phyloP scores from a whole-genome alignment of 2,329 filamentous ascomycete genomes.

The Fusarium nurragi region DNA sequence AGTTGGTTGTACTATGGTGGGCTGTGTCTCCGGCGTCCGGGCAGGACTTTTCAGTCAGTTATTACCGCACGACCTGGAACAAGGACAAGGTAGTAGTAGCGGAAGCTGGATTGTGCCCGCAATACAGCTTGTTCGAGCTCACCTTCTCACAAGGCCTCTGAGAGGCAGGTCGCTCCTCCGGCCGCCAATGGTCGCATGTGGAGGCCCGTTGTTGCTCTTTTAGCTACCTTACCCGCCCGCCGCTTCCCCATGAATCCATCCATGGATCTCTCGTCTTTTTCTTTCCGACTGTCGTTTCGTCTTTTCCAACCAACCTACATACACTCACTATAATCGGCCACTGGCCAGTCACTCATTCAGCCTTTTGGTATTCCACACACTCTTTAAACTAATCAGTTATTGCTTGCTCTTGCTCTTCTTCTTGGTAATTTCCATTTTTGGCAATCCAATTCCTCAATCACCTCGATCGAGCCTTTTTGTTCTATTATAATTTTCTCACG shows the following conservation, averaged over 20 bases:
- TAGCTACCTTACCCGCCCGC: slow-evolving; percentile 41
- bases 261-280: slow-evolving; percentile 31
- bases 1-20: neutral
- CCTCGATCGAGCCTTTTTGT: slow-evolving; percentile 24
- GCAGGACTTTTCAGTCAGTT: slow-evolving; percentile 16
- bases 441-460: slow-evolving; percentile 17
- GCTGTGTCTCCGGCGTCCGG: slow-evolving; percentile 9
- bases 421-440: slow-evolving; percentile 25
- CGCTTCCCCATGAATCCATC: slow-evolving; percentile 38
- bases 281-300: slow-evolving; percentile 36
- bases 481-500: neutral
- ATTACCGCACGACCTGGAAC: slow-evolving; percentile 11
- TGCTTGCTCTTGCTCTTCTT: slow-evolving; percentile 28
- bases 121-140: slow-evolving; percentile 26
- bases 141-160: neutral
- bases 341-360: slow-evolving; percentile 44
- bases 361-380: slow-evolving; percentile 37
- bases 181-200: slow-evolving; percentile 38
- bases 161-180: slow-evolving; percentile 31
- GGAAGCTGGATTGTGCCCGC: slow-evolving; percentile 28
- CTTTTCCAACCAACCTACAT: slow-evolving; percentile 37
- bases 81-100: slow-evolving; percentile 1
- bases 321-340: slow-evolving; percentile 44
- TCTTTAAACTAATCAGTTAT: slow-evolving; percentile 32
- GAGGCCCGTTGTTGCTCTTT: slow-evolving; percentile 38